These are phyloP conservation scores for Caloboletus inedulis DNA, from an alignment of 1,284 basidiomycete species.

Conservation along the genomic window DNA sequence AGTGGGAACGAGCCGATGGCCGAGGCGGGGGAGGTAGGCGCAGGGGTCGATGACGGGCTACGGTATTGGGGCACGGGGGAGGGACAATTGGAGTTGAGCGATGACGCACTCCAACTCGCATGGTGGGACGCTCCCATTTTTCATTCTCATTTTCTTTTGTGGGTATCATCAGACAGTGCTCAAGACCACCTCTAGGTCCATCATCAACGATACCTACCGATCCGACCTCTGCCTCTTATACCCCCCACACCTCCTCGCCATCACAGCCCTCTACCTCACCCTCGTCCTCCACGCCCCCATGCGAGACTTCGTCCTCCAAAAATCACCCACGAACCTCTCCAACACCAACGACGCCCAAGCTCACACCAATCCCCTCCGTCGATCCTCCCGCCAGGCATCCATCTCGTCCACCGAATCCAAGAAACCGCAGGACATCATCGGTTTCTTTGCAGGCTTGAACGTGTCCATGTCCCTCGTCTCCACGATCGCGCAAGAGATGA, in stretches of 20 bases:
- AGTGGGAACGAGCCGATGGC: slow-evolving; percentile 39
- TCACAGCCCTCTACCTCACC: slow-evolving; percentile 86
- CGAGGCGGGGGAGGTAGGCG: slow-evolving; percentile 64
- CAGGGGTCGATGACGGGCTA: slow-evolving; percentile 56
- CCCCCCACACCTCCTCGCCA: slow-evolving; percentile 91
- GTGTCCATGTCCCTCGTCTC: slow-evolving; percentile 80
- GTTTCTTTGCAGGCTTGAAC: slow-evolving; percentile 84
- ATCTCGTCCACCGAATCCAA: slow-evolving; percentile 32
- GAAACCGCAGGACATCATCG: slow-evolving; percentile 65
- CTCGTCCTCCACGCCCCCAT: slow-evolving; percentile 65
- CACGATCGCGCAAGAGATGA: slow-evolving; percentile 89
- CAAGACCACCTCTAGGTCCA: slow-evolving; percentile 59
- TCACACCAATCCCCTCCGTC: slow-evolving; percentile 37
- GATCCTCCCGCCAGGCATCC: slow-evolving; percentile 50
- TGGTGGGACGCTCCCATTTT: slow-evolving; percentile 44
- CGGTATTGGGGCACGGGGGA: slow-evolving; percentile 76
- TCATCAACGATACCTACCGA: slow-evolving; percentile 95
- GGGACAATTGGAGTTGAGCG: slow-evolving; percentile 62
- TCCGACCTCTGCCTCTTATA: slow-evolving; percentile 88
- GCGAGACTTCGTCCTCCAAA: slow-evolving; percentile 39
- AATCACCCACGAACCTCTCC: slow-evolving; percentile 23
- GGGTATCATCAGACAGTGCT: neutral
- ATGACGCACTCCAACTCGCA: slow-evolving; percentile 69
- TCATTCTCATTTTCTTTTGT: too few relatives aligned
- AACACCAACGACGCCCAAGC: slow-evolving; percentile 8